Base-by-base conservation (phyloP, 805 yeast genomes). In the Barnettozyma pratensis region DNA sequence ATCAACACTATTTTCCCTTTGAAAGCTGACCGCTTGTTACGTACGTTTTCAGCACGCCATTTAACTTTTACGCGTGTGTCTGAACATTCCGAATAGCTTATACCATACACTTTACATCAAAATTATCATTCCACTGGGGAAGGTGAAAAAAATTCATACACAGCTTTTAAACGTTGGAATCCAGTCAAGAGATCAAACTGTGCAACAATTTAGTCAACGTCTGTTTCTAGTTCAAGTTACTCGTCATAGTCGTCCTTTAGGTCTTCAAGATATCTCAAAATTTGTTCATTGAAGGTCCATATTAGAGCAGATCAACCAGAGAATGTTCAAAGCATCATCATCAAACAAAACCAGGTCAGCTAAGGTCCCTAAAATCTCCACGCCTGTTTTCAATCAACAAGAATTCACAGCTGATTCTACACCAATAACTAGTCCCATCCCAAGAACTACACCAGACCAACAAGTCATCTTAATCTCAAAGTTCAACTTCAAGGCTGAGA, bases 401-500 rank as follows among this genome's bases (percentile, higher is more conserved):
- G n/a, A 27, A 31, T 11, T 11, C 11, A 8, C 34, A 11, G 11
- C 34, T 11, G 8, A 8, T 12, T 12, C 45, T 6, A 8, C 8
- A 28, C 25, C 44, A 35, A 14, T 9, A 12, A 9, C 39, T 29
- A 44, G 40, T 12, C 39, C 49, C 11, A 40, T 37, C 0, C 56
- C 60, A 14, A 56, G 57, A 44, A 45, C 39, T 6, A 14, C 44
- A 10, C 49, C 55, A 4, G 53, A 51, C 9, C 42, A 37, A 14
- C 39, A 55, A 4, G 54, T 57, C 3, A 71, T 79, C 4, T 57
- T 79, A 8, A 74, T 79, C 6, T 67, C 77, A 35, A 75, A 74
- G 53, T 73, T 66, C 55, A 62, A 69, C 36, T 78, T 77, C 58
- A 58, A 56, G 8, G 76, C 77, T 2, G 75, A 77, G 56, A 60